Base-by-base conservation (phyloP, 1,284 basidiomycete species). In the Fereydounia khargensis region DNA sequence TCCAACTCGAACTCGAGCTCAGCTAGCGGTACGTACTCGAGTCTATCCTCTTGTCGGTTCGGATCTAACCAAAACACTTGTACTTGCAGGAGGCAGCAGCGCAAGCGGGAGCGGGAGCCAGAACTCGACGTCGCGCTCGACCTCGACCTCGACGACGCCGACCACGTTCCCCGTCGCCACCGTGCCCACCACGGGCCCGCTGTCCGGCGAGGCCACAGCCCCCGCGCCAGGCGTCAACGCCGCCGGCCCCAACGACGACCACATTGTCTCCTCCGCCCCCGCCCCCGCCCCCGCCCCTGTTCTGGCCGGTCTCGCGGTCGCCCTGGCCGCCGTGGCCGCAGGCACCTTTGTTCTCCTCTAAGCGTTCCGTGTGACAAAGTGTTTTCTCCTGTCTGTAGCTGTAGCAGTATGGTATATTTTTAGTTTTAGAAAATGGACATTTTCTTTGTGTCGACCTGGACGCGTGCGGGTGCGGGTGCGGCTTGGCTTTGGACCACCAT, bases 151-250 rank as follows among this genome's bases (percentile, higher is more conserved):
- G 42, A 50, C 47, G 14, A 63, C 59, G 1, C 55, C 55, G 7
- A 42, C 55, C 31, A 63, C 55, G 3, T 63, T 42, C 47, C 59
- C 59, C 18, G 47, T 57, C 42, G 59, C 59, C 2, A 39, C 38
- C 14, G 59, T 54, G 1, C 50, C 54, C 13, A 37, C 42, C 14
- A 54, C 55, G 1, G 59, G 54, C 11, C 49, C 52, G 18, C 31
- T 63, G 37, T 54, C 59, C 37, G 59, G 59, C 21, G 58, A 54
- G 2, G 59, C 49, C 6, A 28, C 30, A 14, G 59, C 55, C 17
- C 59, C 59, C 5, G 59, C 34, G 22, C 59, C 59, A 6, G 54
- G 23, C 8, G 42, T 46, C 6, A 32, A 25, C 6, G 59, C 59
- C 3, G 3, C 7, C 13, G 59, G 59, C 16, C 59, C 59, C 8